Evolutionary conservation across 768 basidiomycete genomes (phyloP).

Genomic region (Sarcomyxa edulis): DNA sequence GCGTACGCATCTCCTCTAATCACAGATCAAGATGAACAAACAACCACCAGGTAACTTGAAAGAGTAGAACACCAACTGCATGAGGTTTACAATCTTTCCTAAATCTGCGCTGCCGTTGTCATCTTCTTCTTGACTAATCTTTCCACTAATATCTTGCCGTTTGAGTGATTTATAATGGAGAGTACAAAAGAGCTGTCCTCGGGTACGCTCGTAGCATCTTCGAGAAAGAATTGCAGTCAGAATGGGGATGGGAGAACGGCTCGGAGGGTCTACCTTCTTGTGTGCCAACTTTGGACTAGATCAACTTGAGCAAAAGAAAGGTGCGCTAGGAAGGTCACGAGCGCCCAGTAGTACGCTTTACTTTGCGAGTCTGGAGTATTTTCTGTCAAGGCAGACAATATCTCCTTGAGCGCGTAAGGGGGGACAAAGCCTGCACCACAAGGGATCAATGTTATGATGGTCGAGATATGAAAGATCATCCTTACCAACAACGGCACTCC

Average conservation of each 20-base stretch:
- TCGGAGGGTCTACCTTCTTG: no score
- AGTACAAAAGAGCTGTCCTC: conserved; percentile 66
- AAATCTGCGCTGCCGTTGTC: conserved; percentile 46
- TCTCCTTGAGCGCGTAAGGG: conserved; percentile 58
- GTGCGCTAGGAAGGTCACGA: conserved; percentile 55
- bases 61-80: conserved; percentile 49
- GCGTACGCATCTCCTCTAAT: conserved; percentile 70
- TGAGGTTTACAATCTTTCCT: conserved; percentile 70
- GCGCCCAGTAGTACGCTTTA: conserved; percentile 54
- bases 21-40: conserved; percentile 4
- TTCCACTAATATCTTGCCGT: conserved; percentile 51
- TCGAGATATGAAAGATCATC: conserved; percentile 4
- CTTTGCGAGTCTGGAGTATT: conserved; percentile 33
- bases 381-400: conserved; percentile 44
- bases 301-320: conserved; percentile 67
- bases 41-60: no score
- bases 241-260: no score
- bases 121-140: conserved; percentile 30
- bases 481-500: conserved; percentile 51
- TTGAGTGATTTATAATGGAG: conserved; percentile 66
- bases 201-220: conserved; percentile 65
- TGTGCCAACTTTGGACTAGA: conserved; percentile 61
- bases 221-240: no score
- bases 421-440: conserved; percentile 52
- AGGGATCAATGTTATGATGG: background rate